Percentiles rank a stretch among this genome's conserved stretches.
Evolutionary conservation across 2,329 filamentous ascomycete species (phyloP).

Genomic region (Fusarium paranaense): DNA sequence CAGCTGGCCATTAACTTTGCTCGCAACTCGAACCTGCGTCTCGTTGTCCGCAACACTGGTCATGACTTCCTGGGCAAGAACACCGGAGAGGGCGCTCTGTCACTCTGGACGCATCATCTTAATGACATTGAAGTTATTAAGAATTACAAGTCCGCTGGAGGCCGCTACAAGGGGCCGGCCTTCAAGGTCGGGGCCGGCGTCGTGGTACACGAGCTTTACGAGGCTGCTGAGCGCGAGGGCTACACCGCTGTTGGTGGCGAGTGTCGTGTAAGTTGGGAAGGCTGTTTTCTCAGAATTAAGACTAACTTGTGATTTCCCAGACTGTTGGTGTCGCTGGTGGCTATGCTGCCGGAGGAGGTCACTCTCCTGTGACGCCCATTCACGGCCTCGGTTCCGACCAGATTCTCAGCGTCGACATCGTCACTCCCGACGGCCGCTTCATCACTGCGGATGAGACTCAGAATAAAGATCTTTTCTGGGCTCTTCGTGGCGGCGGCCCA

Average conservation of each 20-base stretch:
- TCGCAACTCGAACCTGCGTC: constrained; percentile 54
- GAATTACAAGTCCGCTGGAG: constrained; percentile 34
- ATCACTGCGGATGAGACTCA: constrained; percentile 53
- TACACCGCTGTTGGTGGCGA: constrained; percentile 64
- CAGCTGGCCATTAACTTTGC: constrained; percentile 60
- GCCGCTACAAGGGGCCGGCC: constrained; percentile 56
- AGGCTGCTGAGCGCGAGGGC: constrained; percentile 58
- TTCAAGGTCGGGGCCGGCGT: constrained; percentile 67
- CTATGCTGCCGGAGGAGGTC: constrained; percentile 57
- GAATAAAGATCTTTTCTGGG: constrained; percentile 62
- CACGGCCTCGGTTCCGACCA: constrained; percentile 60
- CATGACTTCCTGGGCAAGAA: constrained; percentile 65
- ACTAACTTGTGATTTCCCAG: constrained; percentile 13
- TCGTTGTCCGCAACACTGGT: constrained; percentile 60
- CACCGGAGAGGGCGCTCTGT: constrained; percentile 66
- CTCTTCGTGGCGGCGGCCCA: constrained; percentile 57
- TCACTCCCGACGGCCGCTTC: constrained; percentile 57
- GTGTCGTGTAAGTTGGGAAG: constrained; percentile 48
- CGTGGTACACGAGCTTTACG: constrained; percentile 64
- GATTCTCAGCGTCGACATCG: constrained; percentile 59
- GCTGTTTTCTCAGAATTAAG: neutral
- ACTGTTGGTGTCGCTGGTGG: constrained; percentile 45
- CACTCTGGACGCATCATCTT: constrained; percentile 67
- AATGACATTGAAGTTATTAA: constrained; percentile 50
- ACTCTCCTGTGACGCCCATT: constrained; percentile 58